Base-by-base conservation (phyloP, 805 yeast species). In the Barnettozyma botsteinii region DNA sequence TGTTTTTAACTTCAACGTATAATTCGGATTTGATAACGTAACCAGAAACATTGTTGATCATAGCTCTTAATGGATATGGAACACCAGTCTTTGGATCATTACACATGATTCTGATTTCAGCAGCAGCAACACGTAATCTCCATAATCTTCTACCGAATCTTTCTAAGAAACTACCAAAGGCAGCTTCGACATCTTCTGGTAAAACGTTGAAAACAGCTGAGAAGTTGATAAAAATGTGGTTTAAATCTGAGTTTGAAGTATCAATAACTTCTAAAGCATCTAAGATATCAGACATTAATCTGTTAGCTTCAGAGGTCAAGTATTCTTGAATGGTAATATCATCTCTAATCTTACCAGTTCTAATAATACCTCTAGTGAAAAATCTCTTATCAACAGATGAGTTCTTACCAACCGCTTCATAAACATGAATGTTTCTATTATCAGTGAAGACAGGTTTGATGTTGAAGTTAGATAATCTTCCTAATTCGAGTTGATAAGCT, bases 111-210 rank as follows among this genome's bases (percentile, higher is more conserved):
- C 98, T 79, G 49, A 93, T 87, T 69, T 93, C 99, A 41, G 98
- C 98, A 51, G 95, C 88, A 33, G 98, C 88, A 37, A 93, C 93
- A 57, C 98, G 81, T 56, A 94, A 73, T 68, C 98, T 79, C 95
- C 98, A 86, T 59, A 93, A 75, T 64, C 97, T 78, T 69, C 96
- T 79, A 48, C 98, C 98, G 52, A 93, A 93, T 66, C 98, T 80
- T 66, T 91, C 97, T 67, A 93, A 73, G 79, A 93, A 93, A 17
- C 96, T 94, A 50, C 96, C 98, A 64, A 93, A 89, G 4, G 98
- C 97, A 47, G 87, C 88, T 66, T 91, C 96, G 46, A 93, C 97
- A 66, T 93, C 98, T 55, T 83, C 85, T 33, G 98, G 96, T 45
- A 86, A 79, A 43, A 93, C 85, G 51, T 88, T 88, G 74, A 94